Evolutionary conservation across 2,329 filamentous ascomycete genomes (phyloP).

Genomic region (Westerdykella ornata): DNA sequence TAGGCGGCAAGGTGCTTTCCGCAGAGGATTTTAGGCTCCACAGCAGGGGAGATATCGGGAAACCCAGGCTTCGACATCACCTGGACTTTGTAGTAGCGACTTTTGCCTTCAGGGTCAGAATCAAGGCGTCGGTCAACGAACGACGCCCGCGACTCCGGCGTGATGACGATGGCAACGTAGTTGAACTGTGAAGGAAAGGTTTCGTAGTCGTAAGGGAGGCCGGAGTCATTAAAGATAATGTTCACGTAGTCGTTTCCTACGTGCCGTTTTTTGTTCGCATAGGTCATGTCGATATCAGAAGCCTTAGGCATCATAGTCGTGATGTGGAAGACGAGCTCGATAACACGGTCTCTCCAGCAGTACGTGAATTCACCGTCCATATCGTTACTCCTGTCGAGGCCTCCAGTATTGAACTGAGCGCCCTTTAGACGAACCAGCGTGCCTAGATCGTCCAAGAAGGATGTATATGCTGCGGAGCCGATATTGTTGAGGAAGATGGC

Average conservation of each 20-base stretch:
- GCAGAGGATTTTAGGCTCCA: constrained; percentile 82
- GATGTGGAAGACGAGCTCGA: constrained; percentile 92
- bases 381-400: constrained; percentile 70
- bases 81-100: constrained; percentile 76
- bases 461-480: constrained; percentile 80
- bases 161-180: constrained; percentile 93
- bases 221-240: constrained; percentile 95
- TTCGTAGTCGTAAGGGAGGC: constrained; percentile 79
- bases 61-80: constrained; percentile 84
- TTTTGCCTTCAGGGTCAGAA: constrained; percentile 39
- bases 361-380: constrained; percentile 82
- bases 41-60: constrained; percentile 83
- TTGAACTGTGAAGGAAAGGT: constrained; percentile 95
- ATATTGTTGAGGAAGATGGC: constrained; percentile 83
- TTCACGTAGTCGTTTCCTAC: constrained; percentile 98
- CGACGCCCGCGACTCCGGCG: constrained; percentile 71
- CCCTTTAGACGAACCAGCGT: constrained; percentile 73
- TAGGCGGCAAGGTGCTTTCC: constrained; percentile 76
- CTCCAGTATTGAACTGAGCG: constrained; percentile 87
- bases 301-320: constrained; percentile 97
- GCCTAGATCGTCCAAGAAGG: constrained; percentile 76
- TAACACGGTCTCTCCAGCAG: constrained; percentile 90
- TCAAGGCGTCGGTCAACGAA: constrained; percentile 54
- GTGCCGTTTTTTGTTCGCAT: constrained; percentile 79
- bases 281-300: constrained; percentile 63